Percentiles rank a stretch among this genome's conserved stretches.
Conservation (phyloP, 2,329 filamentous ascomycete genomes). For the Paraphaeosphaeria sporulosa region DNA sequence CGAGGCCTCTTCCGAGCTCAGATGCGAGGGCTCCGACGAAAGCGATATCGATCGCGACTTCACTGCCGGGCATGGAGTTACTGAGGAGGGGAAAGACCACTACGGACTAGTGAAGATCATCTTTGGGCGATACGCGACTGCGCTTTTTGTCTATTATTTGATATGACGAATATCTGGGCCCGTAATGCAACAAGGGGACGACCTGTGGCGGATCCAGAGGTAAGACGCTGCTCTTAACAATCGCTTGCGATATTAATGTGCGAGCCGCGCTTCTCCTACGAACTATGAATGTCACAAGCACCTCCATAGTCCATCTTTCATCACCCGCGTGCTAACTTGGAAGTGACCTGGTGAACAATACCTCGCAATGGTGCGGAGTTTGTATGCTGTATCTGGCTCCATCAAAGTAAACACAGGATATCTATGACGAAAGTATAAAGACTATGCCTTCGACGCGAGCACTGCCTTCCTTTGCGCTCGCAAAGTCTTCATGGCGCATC, state of each 20-base stretch:
- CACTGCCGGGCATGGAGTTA: neutral
- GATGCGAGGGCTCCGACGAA: neutral
- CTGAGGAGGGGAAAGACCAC: neutral
- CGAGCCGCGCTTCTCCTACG: neutral
- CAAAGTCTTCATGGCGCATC: neutral
- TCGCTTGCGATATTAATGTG: neutral
- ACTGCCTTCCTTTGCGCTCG: neutral
- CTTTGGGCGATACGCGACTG: neutral
- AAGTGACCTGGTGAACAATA: neutral
- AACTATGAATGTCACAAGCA: neutral
- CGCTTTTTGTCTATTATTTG: neutral
- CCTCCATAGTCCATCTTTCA: neutral
- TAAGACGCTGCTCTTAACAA: neutral
- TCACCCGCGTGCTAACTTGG: neutral
- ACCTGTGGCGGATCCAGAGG: neutral
- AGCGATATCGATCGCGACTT: neutral
- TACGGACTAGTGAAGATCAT: neutral
- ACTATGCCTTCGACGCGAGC: neutral
- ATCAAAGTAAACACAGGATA: neutral
- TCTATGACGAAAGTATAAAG: slow-evolving; percentile 3
- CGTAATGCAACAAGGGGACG: neutral
- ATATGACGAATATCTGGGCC: neutral
- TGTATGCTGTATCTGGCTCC: neutral
- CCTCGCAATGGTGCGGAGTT: neutral
- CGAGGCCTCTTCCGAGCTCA: neutral